Conservation (phyloP, 2,329 filamentous ascomycete species). For the Cytospora piceae region DNA sequence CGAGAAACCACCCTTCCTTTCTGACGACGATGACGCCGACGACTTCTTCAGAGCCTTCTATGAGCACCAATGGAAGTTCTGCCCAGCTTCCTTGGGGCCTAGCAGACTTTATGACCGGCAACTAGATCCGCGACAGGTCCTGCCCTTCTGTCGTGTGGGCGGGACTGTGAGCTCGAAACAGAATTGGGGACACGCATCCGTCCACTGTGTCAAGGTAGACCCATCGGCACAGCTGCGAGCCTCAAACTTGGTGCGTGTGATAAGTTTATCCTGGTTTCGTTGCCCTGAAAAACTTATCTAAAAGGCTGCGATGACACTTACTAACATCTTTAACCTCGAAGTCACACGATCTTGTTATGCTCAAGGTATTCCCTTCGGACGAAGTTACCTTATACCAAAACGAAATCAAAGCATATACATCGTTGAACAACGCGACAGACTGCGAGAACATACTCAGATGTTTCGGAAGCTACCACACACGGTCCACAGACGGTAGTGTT, state of each 20-base stretch:
- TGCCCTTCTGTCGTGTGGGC: neutral
- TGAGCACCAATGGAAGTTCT: conserved; percentile 1
- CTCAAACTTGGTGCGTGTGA: too few species aligned
- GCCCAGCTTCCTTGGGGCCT: neutral
- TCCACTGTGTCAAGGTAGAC: too few species aligned
- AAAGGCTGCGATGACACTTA: neutral
- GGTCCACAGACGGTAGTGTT: neutral
- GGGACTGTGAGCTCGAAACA: too few species aligned
- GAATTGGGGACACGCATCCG: too few species aligned
- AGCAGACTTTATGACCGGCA: neutral
- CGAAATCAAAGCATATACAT: neutral
- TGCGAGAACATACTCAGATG: neutral
- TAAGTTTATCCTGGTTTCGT: too few species aligned
- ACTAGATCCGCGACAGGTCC: conserved; percentile 1
- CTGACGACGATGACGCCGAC: neutral
- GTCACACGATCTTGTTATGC: neutral
- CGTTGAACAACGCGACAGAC: neutral
- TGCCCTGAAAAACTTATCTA: too few species aligned
- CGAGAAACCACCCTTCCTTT: neutral
- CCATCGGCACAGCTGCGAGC: too few species aligned
- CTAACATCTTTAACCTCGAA: neutral
- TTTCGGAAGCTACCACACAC: neutral
- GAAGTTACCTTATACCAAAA: neutral
- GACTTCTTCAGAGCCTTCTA: neutral
- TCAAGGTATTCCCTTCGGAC: neutral